These are phyloP conservation scores for Morella rubra DNA, from an alignment of 306 rosid genomes.

Conservation along the genomic window DNA sequence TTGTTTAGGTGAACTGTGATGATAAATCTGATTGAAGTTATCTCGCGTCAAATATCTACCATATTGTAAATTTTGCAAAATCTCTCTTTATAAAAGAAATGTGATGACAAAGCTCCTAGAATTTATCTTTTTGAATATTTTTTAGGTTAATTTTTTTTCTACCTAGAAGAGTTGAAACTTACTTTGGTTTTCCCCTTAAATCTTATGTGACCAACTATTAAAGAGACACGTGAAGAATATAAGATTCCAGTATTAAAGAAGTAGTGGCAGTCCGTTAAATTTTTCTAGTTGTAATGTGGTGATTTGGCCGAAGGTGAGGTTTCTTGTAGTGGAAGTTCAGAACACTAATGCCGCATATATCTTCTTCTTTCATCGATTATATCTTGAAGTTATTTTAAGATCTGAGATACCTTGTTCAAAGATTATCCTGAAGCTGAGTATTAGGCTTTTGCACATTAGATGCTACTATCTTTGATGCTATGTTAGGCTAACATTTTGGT, in stretches of 20 bases:
- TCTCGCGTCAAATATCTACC: no score
- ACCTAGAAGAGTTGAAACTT: neutral
- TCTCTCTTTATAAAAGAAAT: neutral
- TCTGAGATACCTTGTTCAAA: neutral
- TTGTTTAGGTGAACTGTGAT: neutral
- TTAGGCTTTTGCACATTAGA: neutral
- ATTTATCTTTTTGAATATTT: neutral
- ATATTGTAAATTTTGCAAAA: neutral
- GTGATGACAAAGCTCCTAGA: neutral
- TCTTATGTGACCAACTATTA: neutral
- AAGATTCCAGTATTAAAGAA: neutral
- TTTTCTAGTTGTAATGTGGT: neutral
- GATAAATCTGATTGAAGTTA: neutral
- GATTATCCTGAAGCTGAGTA: neutral
- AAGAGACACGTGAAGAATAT: neutral
- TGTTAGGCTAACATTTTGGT: neutral
- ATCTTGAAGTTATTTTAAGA: neutral
- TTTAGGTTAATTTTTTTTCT: neutral
- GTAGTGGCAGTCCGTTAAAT: neutral
- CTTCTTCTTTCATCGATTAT: slow-evolving; percentile 1
- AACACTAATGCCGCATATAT: neutral
- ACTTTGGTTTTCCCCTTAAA: neutral
- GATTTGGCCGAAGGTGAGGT: neutral
- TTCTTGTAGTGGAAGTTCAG: neutral
- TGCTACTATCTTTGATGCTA: neutral